Base-by-base conservation (phyloP, 2,329 filamentous ascomycete genomes). In the Monosporascus ibericus region DNA sequence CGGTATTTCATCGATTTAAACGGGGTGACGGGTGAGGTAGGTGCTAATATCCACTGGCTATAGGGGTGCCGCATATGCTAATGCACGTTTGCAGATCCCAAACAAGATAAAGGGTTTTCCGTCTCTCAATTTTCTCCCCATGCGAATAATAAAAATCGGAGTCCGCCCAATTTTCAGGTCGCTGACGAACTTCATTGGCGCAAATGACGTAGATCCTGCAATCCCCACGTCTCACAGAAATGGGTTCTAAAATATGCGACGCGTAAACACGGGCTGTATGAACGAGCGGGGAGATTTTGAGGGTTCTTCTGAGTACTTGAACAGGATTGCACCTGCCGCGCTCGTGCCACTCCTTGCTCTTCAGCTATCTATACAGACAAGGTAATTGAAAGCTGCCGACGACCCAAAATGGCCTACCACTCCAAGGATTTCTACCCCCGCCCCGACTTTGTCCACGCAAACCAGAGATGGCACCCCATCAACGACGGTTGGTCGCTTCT, bases 401-500 rank as follows among this genome's bases (percentile, higher is more conserved):
- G 22, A 49, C 40, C 38, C 39, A 60, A 44, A 36, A 65, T 66
- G 64, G 60, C 66, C 47, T 64, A 66, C 40, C 59, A 62, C 34
- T 63, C 63, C 6, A 63, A 63, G 53, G 62, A 63, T 37, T 51
- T 52, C 53, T 86, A 88, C 59, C 85, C 84, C 24, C 81, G 85
- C 51, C 83, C 84, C 1, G 84, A 87, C 68, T 87, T 86, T 65
- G 64, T 78, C 50, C 81, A 83, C 51, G 67, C 70, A 34, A 63
- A 72, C 25, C 73, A 84, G 27, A 74, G 71, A 46, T 87, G 84
- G 84, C 65, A 70, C 40, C 79, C 79, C 1, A 76, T 87, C 47
- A 80, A 87, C 57, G 83, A 84, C 1, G 69, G 74, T 6, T 87
- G 85, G 84, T 72, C 76, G 52, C 83, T 87, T 60, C 65, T 81